Base-by-base conservation (phyloP, 176 grass and related monocot species). In the Avena sativa region DNA sequence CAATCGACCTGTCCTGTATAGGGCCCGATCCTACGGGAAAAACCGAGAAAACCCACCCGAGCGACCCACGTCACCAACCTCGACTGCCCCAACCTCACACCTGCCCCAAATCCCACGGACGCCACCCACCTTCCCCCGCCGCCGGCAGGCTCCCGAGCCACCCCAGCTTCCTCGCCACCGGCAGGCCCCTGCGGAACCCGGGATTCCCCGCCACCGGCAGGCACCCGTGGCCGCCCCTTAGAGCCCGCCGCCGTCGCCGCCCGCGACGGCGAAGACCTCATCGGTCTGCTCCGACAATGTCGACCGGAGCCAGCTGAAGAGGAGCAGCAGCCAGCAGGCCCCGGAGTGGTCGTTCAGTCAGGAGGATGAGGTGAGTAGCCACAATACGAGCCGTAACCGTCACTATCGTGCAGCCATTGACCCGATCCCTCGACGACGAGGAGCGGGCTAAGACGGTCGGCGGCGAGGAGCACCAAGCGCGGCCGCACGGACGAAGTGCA, bases 201-300 rank as follows among this genome's bases (percentile, higher is more conserved):
- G 23, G 23, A 23, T 23, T 23, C 23, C 23, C 23, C 23, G 23
- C 23, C 23, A 23, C 23, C 23, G 23, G 23, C 23, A 23, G 23
- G 23, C 23, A 23, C 23, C 23, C 23, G 23, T 23, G 23, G 23
- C 23, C 23, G 23, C 23, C 23, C 23, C 23, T 23, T 23, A 23
- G 23, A 23, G 23, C 23, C 23, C 23, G 38, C n/a, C 72, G 3
- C 65, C 55, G 55, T 5, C 55, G 14, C 56, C 66, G 68, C 68
- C 68, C 12, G 81, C 81, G 1, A 69, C 46, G 7, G 57, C 50
- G 75, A 74, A 80, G 13, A 66, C 57, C 57, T 91, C 85, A 10
- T 91, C 89, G 0, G 80, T 91, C 46, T 91, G 89, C 74, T 91
- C 89, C 26, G 85, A 70, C 76, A 84, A 91, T 81, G 81, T 74